A percentile compares a stretch with the other conserved stretches of the same genome.
These are phyloP conservation scores for Kockovaella imperatae DNA, from an alignment of 768 basidiomycete genomes.

Conservation along the genomic window DNA sequence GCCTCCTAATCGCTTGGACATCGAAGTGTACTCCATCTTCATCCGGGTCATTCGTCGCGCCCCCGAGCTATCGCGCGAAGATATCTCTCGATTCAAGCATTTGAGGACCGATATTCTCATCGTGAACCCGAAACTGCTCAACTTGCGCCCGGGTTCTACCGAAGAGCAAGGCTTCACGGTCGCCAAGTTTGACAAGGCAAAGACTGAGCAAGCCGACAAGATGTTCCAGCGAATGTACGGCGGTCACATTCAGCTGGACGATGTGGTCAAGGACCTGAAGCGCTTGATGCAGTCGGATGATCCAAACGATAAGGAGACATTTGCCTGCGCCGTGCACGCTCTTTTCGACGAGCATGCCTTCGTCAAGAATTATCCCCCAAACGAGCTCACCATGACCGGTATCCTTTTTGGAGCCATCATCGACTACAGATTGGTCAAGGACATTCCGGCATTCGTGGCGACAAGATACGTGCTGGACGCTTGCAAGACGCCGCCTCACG, in stretches of 20 bases:
- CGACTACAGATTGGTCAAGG: slow-evolving; percentile 83
- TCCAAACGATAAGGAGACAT: slow-evolving; percentile 83
- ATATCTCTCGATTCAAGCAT: slow-evolving; percentile 79
- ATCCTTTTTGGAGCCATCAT: slow-evolving; percentile 94
- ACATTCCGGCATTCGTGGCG: slow-evolving; percentile 88
- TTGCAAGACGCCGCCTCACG: slow-evolving; percentile 75
- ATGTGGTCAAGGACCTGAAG: slow-evolving; percentile 81
- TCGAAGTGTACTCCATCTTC: slow-evolving; percentile 66
- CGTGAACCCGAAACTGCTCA: slow-evolving; percentile 93
- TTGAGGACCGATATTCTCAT: slow-evolving; percentile 88
- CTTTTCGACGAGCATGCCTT: slow-evolving; percentile 99
- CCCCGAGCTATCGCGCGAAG: slow-evolving; percentile 63
- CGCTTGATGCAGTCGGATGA: slow-evolving; percentile 74
- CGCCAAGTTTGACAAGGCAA: slow-evolving; percentile 75
- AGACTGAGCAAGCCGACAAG: slow-evolving; percentile 84
- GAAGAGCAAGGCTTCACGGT: slow-evolving; percentile 85
- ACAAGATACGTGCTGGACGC: slow-evolving; percentile 95
- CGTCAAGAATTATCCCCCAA: slow-evolving; percentile 90
- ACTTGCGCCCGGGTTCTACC: slow-evolving; percentile 69
- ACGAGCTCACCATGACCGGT: slow-evolving; percentile 91
- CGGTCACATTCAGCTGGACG: slow-evolving; percentile 86
- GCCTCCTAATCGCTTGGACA: slow-evolving; percentile 41
- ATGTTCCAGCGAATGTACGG: slow-evolving; percentile 99
- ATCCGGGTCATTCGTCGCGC: slow-evolving; percentile 81
- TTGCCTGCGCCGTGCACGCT: slow-evolving; percentile 99